These are phyloP conservation scores for Candida sanyaensis DNA, from an alignment of 1,139 yeast genomes.

Conservation along the genomic window DNA sequence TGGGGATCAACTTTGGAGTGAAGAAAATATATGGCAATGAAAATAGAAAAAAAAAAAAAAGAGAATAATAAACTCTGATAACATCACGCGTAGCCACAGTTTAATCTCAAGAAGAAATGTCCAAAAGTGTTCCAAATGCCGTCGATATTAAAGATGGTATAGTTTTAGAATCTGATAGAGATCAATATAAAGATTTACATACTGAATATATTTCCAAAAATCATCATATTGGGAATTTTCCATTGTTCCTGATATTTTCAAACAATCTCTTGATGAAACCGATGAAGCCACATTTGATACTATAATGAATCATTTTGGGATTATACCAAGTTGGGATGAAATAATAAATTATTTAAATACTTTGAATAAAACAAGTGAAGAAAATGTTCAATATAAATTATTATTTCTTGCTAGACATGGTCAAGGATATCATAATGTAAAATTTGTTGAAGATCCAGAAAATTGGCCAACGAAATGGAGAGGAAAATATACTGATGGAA, in stretches of 20 bases:
- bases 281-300: slow-evolving; percentile 54
- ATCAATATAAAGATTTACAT: not conserved
- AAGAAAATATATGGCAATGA: too few species aligned
- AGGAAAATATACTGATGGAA: slow-evolving; percentile 53
- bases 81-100: too few species aligned
- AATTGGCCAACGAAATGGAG: slow-evolving; percentile 67
- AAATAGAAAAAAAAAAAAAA: not conserved
- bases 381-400: slow-evolving; percentile 53
- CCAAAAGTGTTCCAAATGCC: not conserved
- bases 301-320: slow-evolving; percentile 51
- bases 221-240: slow-evolving; percentile 44
- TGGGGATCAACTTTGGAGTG: too few species aligned
- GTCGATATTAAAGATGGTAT: not conserved
- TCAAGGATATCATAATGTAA: slow-evolving; percentile 72
- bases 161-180: not conserved
- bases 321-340: slow-evolving; percentile 46
- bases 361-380: slow-evolving; percentile 36
- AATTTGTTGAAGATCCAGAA: slow-evolving; percentile 51
- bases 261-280: slow-evolving; percentile 49
- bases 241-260: slow-evolving; percentile 54
- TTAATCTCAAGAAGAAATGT: not conserved
- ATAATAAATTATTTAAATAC: slow-evolving; percentile 33
- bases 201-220: not conserved
- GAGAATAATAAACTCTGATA: too few species aligned
- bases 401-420: slow-evolving; percentile 75